These are phyloP conservation scores for Xerocomus brunneocitrinus DNA, from an alignment of 768 basidiomycete genomes.

Conservation along the genomic window DNA sequence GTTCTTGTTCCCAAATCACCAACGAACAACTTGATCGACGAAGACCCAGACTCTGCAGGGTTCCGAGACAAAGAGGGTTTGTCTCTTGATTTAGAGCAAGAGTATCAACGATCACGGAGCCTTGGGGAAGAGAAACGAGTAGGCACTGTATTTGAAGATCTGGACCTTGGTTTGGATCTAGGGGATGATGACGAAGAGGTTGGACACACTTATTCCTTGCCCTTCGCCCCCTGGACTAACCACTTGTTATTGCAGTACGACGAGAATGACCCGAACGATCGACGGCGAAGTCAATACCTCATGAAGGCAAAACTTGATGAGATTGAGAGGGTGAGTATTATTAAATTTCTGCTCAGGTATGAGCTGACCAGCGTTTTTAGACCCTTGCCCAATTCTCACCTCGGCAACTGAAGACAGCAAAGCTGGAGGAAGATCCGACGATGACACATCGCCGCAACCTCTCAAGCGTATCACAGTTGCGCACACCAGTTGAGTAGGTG, in stretches of 20 bases:
- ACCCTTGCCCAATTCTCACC: constrained; percentile 67
- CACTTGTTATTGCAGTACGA: constrained; percentile 46
- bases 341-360: neutral
- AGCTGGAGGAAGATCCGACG: constrained; percentile 19
- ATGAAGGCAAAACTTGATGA: constrained; percentile 76
- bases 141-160: constrained; percentile 42
- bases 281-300: constrained; percentile 66
- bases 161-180: constrained; percentile 41
- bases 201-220: constrained; percentile 20
- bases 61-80: constrained; percentile 16
- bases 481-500: constrained; percentile 20
- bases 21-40: constrained; percentile 28
- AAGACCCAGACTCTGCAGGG: constrained; percentile 5
- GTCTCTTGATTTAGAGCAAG: constrained; percentile 27
- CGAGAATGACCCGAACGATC: constrained; percentile 67
- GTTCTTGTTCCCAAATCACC: constrained; percentile 41
- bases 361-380: constrained; percentile 31
- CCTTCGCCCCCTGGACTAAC: constrained; percentile 11
- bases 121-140: constrained; percentile 42
- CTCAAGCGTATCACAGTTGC: constrained; percentile 13
- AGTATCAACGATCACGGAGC: constrained; percentile 29
- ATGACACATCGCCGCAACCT: constrained; percentile 17
- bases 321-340: constrained; percentile 58
- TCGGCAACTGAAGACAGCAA: constrained; percentile 30
- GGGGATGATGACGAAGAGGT: constrained; percentile 42